Percentiles rank a stretch among this genome's conserved stretches.
Evolutionary conservation across 441 rosid genomes (phyloP).

Genomic region (Metrosideros polymorpha): DNA sequence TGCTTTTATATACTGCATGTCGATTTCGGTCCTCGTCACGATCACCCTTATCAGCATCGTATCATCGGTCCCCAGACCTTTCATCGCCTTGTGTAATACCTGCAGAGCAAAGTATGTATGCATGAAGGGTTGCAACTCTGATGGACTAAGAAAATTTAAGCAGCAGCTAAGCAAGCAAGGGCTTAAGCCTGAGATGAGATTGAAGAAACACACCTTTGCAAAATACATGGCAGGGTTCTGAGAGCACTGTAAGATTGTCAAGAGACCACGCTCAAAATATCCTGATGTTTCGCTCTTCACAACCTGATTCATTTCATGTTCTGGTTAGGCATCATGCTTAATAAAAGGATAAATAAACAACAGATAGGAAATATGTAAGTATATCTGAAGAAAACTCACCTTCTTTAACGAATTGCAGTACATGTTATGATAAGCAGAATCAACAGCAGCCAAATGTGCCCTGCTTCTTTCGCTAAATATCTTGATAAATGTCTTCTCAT

Average conservation of each 20-base stretch:
- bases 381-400: conserved; percentile 19
- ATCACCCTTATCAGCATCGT: conserved; percentile 44
- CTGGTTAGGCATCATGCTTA: neutral
- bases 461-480: conserved; percentile 64
- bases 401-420: conserved; percentile 38
- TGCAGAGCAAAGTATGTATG: conserved; percentile 1
- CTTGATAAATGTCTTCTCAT: conserved; percentile 40
- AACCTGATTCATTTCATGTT: conserved; percentile 25
- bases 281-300: conserved; percentile 52
- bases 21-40: conserved; percentile 64
- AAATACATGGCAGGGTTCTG: conserved; percentile 50
- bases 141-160: neutral
- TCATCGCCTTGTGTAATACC: conserved; percentile 57
- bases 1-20: conserved; percentile 54
- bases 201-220: conserved; percentile 32
- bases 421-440: conserved; percentile 29
- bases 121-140: neutral
- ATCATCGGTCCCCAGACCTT: conserved; percentile 66
- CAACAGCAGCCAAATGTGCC: conserved; percentile 55
- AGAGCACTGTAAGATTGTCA: conserved; percentile 53
- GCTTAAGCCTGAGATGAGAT: neutral
- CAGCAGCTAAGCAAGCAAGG: neutral
- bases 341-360: neutral
- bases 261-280: conserved; percentile 41
- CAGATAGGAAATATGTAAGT: neutral